Conservation (phyloP, 768 basidiomycete species). For the Tylopilus intermedius region DNA sequence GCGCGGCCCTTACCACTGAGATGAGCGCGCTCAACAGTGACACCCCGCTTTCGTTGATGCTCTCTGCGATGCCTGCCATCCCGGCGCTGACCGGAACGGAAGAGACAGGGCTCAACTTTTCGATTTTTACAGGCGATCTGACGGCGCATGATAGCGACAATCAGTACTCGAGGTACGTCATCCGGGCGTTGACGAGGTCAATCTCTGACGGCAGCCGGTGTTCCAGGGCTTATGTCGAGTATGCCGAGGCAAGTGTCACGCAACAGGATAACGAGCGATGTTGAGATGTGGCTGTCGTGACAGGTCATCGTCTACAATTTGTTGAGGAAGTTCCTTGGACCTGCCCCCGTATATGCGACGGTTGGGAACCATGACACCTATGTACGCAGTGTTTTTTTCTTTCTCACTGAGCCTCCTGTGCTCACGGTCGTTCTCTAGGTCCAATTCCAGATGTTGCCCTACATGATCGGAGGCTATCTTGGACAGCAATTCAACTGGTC, state of each 20-base stretch:
- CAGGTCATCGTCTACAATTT: conserved; percentile 56
- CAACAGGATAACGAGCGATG: background rate
- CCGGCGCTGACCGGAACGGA: conserved; percentile 57
- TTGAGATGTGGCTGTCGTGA: background rate
- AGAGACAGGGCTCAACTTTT: conserved; percentile 55
- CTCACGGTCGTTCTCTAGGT: background rate
- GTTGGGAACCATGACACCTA: conserved; percentile 75
- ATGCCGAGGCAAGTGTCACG: conserved; percentile 44
- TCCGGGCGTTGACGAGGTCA: background rate
- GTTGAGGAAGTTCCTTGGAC: conserved; percentile 52
- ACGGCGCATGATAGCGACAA: conserved; percentile 67
- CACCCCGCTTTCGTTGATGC: conserved; percentile 50
- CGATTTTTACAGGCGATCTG: conserved; percentile 62
- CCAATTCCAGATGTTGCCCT: conserved; percentile 35
- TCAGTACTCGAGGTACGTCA: conserved; percentile 48
- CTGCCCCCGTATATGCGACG: conserved; percentile 62
- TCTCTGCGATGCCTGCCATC: conserved; percentile 58
- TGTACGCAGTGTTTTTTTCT: conserved; percentile 26
- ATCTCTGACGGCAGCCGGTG: background rate
- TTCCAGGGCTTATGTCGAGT: conserved; percentile 49
- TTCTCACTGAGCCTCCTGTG: background rate
- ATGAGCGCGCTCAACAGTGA: conserved; percentile 37
- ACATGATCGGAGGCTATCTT: conserved; percentile 31
- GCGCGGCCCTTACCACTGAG: no score
- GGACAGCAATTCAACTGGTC: conserved; percentile 40